Base-by-base conservation (phyloP, 371 early-diverging fungal genomes). In the Zancudomyces culisetae region DNA sequence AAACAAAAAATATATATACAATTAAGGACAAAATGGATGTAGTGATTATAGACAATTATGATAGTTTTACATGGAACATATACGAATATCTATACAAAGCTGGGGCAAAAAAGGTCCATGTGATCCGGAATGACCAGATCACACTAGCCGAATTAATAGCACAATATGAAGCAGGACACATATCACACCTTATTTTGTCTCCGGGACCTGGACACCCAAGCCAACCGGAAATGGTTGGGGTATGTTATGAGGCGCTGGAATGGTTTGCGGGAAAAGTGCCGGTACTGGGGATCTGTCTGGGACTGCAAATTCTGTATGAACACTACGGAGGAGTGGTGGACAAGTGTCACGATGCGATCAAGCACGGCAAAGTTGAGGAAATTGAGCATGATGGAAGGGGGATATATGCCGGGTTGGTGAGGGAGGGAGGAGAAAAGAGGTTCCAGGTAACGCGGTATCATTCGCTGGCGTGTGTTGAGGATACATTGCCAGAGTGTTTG, bases 11-110 rank as follows among this genome's bases (percentile, higher is more conserved):
- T n/a, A n/a, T n/a, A n/a, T n/a, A n/a, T n/a, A 35, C 15, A 35
- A 35, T 10, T 35, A 35, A 35, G 40, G 3, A 19, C n/a, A 47
- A 51, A 53, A 66, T 66, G 66, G 29, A 66, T 1, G 61, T 62
- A 3, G 50, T 95, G 41, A 75, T 95, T 59, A 90, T 96, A 53
- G 96, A 96, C 73, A 93, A 93, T 66, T 96, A 92, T 78, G 97
- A 96, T 73, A 83, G 83, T 60, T 97, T 97, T 59, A 92, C 93
- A 29, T 97, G 88, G 80, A 97, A 97, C 68, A 79, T 97, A 42
- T 94, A 92, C 67, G 91, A 93, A 69, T 88, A 83, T 56, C 75
- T 97, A 15, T 78, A 79, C 52, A 75, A 79, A 49, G 79, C 89
- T 19, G 95, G 95, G 3, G 97, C 91, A 3, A n/a, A n/a, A n/a